Percentiles rank a stretch among this genome's conserved stretches.
These are phyloP conservation scores for Russula sp. DNA, from an alignment of 768 basidiomycete genomes.

Conservation along the genomic window DNA sequence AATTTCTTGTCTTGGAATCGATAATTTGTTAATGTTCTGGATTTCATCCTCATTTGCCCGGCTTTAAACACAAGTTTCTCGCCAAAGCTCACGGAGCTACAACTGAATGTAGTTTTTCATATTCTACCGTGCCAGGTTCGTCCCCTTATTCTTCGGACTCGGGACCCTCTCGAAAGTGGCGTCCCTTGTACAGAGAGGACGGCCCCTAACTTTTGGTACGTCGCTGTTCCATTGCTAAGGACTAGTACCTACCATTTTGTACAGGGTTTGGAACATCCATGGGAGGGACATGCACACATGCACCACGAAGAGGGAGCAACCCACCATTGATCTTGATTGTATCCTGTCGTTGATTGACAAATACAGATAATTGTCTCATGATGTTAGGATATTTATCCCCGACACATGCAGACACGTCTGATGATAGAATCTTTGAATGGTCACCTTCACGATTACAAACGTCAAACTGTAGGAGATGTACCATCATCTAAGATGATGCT, in stretches of 20 bases:
- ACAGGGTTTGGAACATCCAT: conserved; percentile 46
- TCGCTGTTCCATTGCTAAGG: neutral
- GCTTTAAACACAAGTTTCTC: conserved; percentile 67
- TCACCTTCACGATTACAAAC: conserved; percentile 17
- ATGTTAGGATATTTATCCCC: too few species aligned
- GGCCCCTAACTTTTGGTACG: conserved; percentile 34
- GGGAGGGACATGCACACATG: conserved; percentile 52
- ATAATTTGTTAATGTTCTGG: conserved; percentile 34
- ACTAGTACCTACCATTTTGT: neutral
- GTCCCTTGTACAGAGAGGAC: conserved; percentile 33
- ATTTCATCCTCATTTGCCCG: conserved; percentile 86
- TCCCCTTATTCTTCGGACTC: conserved; percentile 22
- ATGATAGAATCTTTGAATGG: too few species aligned
- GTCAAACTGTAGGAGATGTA: conserved; percentile 3
- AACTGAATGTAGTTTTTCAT: conserved; percentile 99
- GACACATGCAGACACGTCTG: too few species aligned
- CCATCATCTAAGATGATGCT: too few species aligned
- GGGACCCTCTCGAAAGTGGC: neutral
- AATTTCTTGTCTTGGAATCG: neutral
- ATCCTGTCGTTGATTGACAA: neutral
- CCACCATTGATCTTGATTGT: conserved; percentile 34
- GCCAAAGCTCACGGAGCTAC: conserved; percentile 83
- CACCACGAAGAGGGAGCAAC: conserved; percentile 36
- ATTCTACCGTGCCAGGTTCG: conserved; percentile 90
- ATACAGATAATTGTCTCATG: too few species aligned